Evolutionary conservation across 2,329 filamentous ascomycete species (phyloP).

Genomic region (Neobulgaria alba): DNA sequence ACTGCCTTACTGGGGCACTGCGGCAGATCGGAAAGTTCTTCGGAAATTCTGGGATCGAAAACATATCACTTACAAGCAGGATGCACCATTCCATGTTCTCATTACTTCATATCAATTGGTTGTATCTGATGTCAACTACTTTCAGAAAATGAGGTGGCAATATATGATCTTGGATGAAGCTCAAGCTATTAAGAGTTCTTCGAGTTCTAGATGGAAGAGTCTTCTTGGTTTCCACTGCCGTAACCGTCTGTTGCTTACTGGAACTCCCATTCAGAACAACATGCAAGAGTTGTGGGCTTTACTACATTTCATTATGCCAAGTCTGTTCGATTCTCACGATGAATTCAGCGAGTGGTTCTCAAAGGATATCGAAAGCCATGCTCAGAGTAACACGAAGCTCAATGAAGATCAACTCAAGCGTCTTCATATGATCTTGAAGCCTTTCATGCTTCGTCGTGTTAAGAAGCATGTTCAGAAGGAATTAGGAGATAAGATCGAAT

Average conservation of each 20-base stretch:
- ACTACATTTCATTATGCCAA: constrained; percentile 99
- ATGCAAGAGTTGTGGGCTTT: constrained; percentile 99
- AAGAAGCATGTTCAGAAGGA: constrained; percentile 99
- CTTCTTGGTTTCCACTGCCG: constrained; percentile 89
- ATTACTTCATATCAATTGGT: constrained; percentile 97
- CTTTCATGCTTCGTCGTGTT: constrained; percentile 98
- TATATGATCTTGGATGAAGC: constrained; percentile 99
- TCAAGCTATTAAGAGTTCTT: constrained; percentile 96
- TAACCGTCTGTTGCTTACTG: constrained; percentile 85
- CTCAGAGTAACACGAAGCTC: constrained; percentile 97
- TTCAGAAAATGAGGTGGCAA: constrained; percentile 99
- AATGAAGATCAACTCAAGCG: constrained; percentile 97
- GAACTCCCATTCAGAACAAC: constrained; percentile 98
- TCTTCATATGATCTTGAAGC: constrained; percentile 97
- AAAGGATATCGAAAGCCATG: constrained; percentile 95
- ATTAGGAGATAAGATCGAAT: constrained; percentile 95
- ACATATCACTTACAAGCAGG: constrained; percentile 88
- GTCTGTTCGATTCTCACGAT: constrained; percentile 87
- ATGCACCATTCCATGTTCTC: constrained; percentile 90
- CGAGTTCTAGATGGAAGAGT: constrained; percentile 95
- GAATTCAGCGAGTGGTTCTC: constrained; percentile 93
- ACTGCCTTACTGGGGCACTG: constrained; percentile 93
- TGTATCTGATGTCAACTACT: constrained; percentile 91
- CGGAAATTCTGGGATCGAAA: constrained; percentile 99
- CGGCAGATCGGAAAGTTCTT: constrained; percentile 87